These are phyloP conservation scores for Polytolypa hystricis DNA, from an alignment of 2,329 filamentous ascomycete genomes.

Conservation along the genomic window DNA sequence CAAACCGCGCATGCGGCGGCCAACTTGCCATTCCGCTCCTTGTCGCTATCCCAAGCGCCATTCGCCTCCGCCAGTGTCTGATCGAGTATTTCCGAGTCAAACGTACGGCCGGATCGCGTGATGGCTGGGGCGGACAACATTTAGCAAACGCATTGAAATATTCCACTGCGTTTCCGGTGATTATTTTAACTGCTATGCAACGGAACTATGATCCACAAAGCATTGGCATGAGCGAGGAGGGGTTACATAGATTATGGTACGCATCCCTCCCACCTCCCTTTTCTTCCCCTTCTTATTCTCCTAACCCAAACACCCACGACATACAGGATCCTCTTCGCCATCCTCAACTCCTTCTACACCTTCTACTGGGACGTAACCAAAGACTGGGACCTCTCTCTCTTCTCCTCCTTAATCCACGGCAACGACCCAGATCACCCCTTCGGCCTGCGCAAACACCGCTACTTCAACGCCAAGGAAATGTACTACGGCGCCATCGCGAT, in stretches of 20 bases:
- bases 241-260: constrained; percentile 46
- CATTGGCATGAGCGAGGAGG: constrained; percentile 44
- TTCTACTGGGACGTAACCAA: constrained; percentile 97
- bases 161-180: constrained; percentile 83
- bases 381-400: constrained; percentile 90
- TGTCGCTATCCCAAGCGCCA: constrained; percentile 69
- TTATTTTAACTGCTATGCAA: constrained; percentile 66
- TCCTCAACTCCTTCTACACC: constrained; percentile 82
- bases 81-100: constrained; percentile 71
- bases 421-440: constrained; percentile 57
- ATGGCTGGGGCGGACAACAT: constrained; percentile 73
- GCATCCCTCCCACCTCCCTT: constrained; percentile 9
- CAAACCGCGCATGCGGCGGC: constrained; percentile 73
- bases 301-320: background rate
- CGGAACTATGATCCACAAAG: constrained; percentile 46
- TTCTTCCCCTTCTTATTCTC: background rate
- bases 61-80: constrained; percentile 82
- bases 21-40: constrained; percentile 70
- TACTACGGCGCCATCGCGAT: constrained; percentile 75
- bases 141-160: constrained; percentile 93
- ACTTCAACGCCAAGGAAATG: constrained; percentile 58
- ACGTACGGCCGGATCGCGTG: constrained; percentile 31
- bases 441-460: constrained; percentile 63
- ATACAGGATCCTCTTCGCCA: constrained; percentile 58
- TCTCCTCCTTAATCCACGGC: constrained; percentile 50